Percentiles rank a stretch among this genome's conserved stretches.
These are phyloP conservation scores for Capronia epimyces DNA, from an alignment of 2,329 filamentous ascomycete genomes.

Conservation along the genomic window DNA sequence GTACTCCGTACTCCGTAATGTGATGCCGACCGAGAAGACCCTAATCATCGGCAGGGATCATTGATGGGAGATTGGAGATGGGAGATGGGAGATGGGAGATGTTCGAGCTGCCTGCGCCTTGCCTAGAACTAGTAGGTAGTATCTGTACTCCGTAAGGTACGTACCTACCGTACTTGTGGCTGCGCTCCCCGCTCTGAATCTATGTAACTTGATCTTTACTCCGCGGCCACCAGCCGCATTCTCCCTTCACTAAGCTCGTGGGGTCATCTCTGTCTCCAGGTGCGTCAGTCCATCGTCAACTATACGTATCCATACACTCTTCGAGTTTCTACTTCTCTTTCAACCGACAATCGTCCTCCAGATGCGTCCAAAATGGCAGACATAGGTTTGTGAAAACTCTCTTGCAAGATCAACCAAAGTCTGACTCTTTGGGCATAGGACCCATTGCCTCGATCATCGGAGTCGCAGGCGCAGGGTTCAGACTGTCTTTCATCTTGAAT, in stretches of 20 bases:
- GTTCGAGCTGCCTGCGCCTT: too few species aligned
- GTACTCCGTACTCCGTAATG: too few species aligned
- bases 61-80: too few species aligned
- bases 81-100: too few species aligned
- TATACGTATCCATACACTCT: neutral
- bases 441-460: constrained; percentile 29
- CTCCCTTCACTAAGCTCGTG: neutral
- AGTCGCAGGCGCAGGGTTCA: constrained; percentile 35
- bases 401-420: neutral
- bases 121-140: too few species aligned
- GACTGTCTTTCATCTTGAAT: constrained; percentile 40
- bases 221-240: neutral
- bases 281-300: neutral
- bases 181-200: too few species aligned
- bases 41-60: too few species aligned
- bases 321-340: neutral
- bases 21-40: too few species aligned
- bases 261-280: neutral
- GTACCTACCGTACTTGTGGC: too few species aligned
- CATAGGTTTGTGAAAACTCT: constrained; percentile 10
- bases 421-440: constrained; percentile 12
- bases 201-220: neutral
- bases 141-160: too few species aligned
- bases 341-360: neutral
- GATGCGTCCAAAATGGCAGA: constrained; percentile 16